Base-by-base conservation (phyloP, 352 stramenopile genomes). In the Stramenopiles sp. region DNA sequence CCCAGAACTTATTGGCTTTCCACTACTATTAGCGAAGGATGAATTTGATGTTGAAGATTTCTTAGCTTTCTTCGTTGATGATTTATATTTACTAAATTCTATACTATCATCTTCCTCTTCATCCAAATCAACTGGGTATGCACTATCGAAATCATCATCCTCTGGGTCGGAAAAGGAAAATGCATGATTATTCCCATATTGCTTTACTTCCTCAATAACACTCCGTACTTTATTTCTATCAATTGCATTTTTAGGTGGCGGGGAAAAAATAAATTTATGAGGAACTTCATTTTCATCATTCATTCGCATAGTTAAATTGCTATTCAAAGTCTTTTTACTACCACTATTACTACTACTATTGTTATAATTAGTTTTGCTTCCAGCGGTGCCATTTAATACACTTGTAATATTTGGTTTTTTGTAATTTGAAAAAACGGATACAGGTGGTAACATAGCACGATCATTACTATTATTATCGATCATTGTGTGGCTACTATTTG, bases 251-350 rank as follows among this genome's bases (percentile, higher is more conserved):
- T 31, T 33, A 31, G 65, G 13, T 4, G 65, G 65, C 13, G 4
- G 65, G 7, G 65, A 76, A 76, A 76, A 76, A 4, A 76, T 20
- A 76, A 76, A 76, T 7, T 33, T 76, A 4, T 76, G 65, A 13
- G 13, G 4, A 53, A 53, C 38, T 13, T 53, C 38, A 53, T 13
- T 76, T 20, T 76, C 13, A 76, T 13, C 65, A 20, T 7, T 20
- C 7, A 13, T 4, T 33, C 4, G 13, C 4, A 76, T 20, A 13
- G 30, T 13, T 4, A 4, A 4, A 76, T 1, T 13, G 13, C 7
- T 76, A 33, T 13, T 7, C 4, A 33, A 76, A 13, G 38, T 53
- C 65, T 76, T 76, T 31, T 31, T 20, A 13, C 4, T 13, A 1
- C 4, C 65, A 20, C 4, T 13, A 33, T 1, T 13, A 33, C 4